Evolutionary conservation across 2,329 filamentous ascomycete species (phyloP).

Genomic region (Fulvia fulva): DNA sequence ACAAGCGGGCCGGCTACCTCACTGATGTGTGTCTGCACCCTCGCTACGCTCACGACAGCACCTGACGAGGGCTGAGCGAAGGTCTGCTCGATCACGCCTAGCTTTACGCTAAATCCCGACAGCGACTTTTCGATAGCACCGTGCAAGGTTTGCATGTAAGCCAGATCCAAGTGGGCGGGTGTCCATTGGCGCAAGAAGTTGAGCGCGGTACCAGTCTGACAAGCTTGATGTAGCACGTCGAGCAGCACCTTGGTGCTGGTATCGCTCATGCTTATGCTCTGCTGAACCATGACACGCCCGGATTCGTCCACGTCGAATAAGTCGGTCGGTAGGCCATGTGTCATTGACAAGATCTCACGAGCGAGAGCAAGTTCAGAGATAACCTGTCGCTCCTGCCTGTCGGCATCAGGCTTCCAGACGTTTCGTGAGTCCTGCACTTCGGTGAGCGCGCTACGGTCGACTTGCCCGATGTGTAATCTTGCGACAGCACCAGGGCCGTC

Average conservation of each 20-base stretch:
- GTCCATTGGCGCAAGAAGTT: conserved; percentile 49
- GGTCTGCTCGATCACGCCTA: conserved; percentile 58
- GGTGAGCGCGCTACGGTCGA: conserved; percentile 31
- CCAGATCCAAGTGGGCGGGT: conserved; percentile 23
- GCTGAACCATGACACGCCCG: conserved; percentile 19
- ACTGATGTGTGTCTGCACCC: conserved; percentile 56
- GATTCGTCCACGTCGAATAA: conserved; percentile 53
- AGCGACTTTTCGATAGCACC: conserved; percentile 59
- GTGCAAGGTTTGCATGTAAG: conserved; percentile 64
- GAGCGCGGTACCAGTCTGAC: conserved; percentile 47
- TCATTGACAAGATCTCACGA: conserved; percentile 79
- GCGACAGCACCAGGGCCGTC: conserved; percentile 36
- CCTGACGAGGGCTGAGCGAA: conserved; percentile 55
- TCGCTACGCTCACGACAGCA: conserved; percentile 63
- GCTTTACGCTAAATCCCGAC: conserved; percentile 52
- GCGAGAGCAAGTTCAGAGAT: conserved; percentile 70
- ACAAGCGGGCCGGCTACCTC: conserved; percentile 53
- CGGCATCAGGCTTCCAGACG: neutral
- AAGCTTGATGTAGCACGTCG: conserved; percentile 43
- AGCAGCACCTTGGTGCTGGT: conserved; percentile 29
- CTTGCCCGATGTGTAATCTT: conserved; percentile 30
- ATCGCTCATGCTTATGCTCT: conserved; percentile 5
- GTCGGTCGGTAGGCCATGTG: conserved; percentile 71
- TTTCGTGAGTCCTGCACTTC: conserved; percentile 33
- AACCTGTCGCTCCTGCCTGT: neutral